Base-by-base conservation (phyloP, 768 basidiomycete genomes). In the Polyporus arcularius region DNA sequence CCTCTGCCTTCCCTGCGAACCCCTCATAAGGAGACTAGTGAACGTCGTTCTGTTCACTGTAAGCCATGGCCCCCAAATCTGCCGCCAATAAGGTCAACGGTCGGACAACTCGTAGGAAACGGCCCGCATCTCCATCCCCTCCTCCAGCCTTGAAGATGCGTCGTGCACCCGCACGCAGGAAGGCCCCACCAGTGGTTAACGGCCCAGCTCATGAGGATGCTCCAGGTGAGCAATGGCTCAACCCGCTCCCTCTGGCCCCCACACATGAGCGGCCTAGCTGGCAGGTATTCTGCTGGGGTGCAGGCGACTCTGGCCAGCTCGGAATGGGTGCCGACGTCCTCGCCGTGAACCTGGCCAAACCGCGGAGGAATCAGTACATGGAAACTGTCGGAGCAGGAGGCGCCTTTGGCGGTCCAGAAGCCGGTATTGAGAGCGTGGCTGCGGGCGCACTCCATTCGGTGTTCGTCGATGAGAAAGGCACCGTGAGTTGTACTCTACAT, bases 381-480 rank as follows among this genome's bases (percentile, higher is more conserved):
- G 74, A 79, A 54, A 73, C 75, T 58, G 70, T 71, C 49, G 75
- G 77, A 26, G 68, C 73, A 30, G 69, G 73, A 39, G 78, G 73
- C 1, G 72, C 73, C 49, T 63, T 77, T 4, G 78, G 75, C n/a
- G 64, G 68, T 6, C 55, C 52, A 16, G 67, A 67, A 18, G 68
- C 66, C 4, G 81, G 80, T 4, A 65, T 81, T 11, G 80, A 79
- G 61, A 62, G 72, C 18, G 67, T 81, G 16, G 71, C 69, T 26
- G 75, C 73, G 49, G 80, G 80, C 9, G 80, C 79, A 1, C 77
- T 83, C 77, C 80, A 81, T 64, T 76, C 78, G 7, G 70, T 82
- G 14, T 74, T 75, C 35, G 67, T 82, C 5, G 80, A 81, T 60
- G 74, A 76, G 43, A 65, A 64, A 4, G 82, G 82, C 16, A 70